A percentile compares a stretch with the other conserved stretches of the same genome.
Conservation (phyloP, 2,329 filamentous ascomycete species). For the Colletotrichum karsti region DNA sequence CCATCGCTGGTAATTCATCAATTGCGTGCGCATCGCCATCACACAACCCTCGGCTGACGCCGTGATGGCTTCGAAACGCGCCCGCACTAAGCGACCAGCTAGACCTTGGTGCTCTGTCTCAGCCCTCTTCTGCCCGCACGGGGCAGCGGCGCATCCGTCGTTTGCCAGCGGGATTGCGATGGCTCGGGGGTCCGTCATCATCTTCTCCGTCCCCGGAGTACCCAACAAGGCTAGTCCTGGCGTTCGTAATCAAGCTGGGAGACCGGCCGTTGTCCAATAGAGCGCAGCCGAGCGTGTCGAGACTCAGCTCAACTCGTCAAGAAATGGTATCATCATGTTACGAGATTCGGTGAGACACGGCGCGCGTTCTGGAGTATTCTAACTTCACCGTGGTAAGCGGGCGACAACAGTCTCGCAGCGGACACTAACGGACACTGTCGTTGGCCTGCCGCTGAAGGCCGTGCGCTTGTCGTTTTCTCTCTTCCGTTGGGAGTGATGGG, state of each 20-base stretch:
- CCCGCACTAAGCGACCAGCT: conserved; percentile 11
- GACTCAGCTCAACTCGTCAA: conserved; percentile 4
- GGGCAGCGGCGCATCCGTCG: conserved; percentile 9
- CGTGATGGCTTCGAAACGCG: conserved; percentile 6
- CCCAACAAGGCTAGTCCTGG: conserved; percentile 14
- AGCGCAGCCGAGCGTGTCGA: not conserved
- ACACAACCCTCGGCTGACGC: conserved; percentile 5
- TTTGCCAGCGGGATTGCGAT: not conserved
- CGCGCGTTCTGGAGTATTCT: conserved; percentile 3
- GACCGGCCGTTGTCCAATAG: not conserved
- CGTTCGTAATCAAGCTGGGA: not conserved
- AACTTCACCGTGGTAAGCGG: no score
- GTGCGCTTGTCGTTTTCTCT: not conserved
- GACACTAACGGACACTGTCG: not conserved
- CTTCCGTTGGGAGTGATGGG: not conserved
- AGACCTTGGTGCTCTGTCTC: not conserved
- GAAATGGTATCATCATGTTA: not conserved
- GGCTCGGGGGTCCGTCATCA: not conserved
- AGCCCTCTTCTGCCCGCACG: not conserved
- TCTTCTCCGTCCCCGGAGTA: not conserved
- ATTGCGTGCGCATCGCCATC: not conserved
- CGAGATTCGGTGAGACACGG: not conserved
- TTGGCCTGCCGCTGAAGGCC: not conserved
- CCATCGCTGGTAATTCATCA: not conserved
- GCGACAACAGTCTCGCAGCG: not conserved